Percentiles rank a stretch among this genome's conserved stretches.
Evolutionary conservation across 2,329 filamentous ascomycete species (phyloP).

Genomic region (Dactylellina parvicollis): DNA sequence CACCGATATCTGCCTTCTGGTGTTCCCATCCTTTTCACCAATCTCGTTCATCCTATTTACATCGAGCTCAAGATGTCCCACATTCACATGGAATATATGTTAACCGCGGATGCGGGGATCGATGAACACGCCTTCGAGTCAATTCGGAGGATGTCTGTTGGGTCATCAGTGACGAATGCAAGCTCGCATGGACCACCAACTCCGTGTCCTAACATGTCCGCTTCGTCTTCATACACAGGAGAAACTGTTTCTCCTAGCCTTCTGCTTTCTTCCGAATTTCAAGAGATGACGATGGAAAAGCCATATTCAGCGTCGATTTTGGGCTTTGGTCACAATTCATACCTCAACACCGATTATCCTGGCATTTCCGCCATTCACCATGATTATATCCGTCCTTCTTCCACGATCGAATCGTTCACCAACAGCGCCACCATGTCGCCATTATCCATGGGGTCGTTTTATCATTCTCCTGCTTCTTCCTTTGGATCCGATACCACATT

Average conservation of each 20-base stretch:
- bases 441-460: conserved; percentile 42
- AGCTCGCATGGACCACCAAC: conserved; percentile 49
- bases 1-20: conserved; percentile 15
- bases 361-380: conserved; percentile 35
- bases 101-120: conserved; percentile 50
- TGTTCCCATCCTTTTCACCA: conserved; percentile 35
- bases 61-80: conserved; percentile 44
- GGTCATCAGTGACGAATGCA: conserved; percentile 44
- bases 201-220: conserved; percentile 46
- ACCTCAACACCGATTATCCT: conserved; percentile 42
- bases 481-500: conserved; percentile 47
- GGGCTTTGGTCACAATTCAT: conserved; percentile 35
- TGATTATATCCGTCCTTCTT: conserved; percentile 40
- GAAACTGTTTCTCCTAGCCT: conserved; percentile 50
- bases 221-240: conserved; percentile 39
- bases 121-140: conserved; percentile 41
- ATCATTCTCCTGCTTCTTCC: conserved; percentile 46
- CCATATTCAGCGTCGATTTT: conserved; percentile 38
- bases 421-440: conserved; percentile 44
- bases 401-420: conserved; percentile 42
- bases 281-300: conserved; percentile 45
- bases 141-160: conserved; percentile 50
- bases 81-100: conserved; percentile 50
- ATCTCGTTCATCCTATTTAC: conserved; percentile 2
- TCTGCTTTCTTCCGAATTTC: conserved; percentile 45